Percentiles rank a stretch among this genome's conserved stretches.
Conservation (phyloP, 2,329 filamentous ascomycete genomes). For the Acarospora socialis region DNA sequence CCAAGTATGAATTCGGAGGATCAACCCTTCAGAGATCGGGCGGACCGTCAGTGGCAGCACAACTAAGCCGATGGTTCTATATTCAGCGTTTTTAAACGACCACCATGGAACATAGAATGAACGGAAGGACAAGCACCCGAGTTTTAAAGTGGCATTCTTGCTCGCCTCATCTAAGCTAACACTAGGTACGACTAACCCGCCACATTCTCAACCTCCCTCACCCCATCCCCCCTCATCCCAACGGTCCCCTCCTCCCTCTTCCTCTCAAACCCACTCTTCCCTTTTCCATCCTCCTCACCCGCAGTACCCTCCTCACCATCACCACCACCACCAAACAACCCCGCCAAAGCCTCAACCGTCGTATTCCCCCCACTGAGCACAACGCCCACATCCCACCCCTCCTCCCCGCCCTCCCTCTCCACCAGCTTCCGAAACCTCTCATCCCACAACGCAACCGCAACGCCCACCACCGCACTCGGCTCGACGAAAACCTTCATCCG, state of each 20-base stretch:
- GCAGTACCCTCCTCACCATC: too few relatives aligned
- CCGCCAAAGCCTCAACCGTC: slow-evolving; percentile 44
- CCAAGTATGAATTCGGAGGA: too few relatives aligned
- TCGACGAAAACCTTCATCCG: slow-evolving; percentile 83
- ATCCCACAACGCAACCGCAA: slow-evolving; percentile 72
- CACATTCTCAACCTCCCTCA: slow-evolving; percentile 32
- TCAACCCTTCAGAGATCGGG: too few relatives aligned
- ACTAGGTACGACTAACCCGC: too few relatives aligned
- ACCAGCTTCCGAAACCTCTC: slow-evolving; percentile 66
- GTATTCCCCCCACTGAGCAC: slow-evolving; percentile 52
- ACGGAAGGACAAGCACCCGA: too few relatives aligned
- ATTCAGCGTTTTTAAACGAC: too few relatives aligned
- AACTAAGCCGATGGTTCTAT: too few relatives aligned
- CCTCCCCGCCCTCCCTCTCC: slow-evolving; percentile 52
- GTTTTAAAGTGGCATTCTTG: too few relatives aligned
- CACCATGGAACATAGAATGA: too few relatives aligned
- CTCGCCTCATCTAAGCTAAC: too few relatives aligned
- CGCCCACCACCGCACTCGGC: slow-evolving; percentile 68
- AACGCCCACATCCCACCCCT: slow-evolving; percentile 58
- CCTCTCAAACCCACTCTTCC: slow-evolving; percentile 27
- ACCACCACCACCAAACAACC: slow-evolving; percentile 32
- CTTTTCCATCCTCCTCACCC: slow-evolving; percentile 10
- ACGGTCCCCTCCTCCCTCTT: slow-evolving; percentile 28
- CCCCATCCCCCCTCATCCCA: slow-evolving; percentile 27
- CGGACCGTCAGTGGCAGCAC: too few relatives aligned